A percentile compares a stretch with the other conserved stretches of the same genome.
These are phyloP conservation scores for Daucus carota DNA, from an alignment of 129 eudicot genomes.

Conservation along the genomic window DNA sequence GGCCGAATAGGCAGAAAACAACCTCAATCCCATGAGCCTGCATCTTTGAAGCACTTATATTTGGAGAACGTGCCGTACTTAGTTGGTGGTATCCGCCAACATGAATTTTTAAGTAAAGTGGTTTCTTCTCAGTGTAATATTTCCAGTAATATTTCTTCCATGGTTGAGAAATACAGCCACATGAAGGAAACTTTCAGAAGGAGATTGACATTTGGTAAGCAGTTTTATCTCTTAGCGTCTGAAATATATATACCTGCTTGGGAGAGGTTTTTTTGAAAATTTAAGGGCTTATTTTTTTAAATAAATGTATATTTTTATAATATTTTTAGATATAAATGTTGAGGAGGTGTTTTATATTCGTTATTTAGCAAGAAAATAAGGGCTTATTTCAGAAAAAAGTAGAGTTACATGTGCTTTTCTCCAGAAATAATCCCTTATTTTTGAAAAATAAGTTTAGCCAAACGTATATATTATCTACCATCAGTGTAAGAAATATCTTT, in stretches of 20 bases:
- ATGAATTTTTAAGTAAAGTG: constrained; percentile 27
- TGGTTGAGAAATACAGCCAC: constrained; percentile 83
- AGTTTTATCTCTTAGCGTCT: background rate
- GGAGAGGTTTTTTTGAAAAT: no score
- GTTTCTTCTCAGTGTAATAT: constrained; percentile 24
- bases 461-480: background rate
- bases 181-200: constrained; percentile 72
- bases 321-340: no score
- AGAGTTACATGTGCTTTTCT: no score
- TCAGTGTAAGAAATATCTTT: background rate
- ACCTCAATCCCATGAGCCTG: constrained; percentile 72
- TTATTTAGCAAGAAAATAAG: no score
- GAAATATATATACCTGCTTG: no score
- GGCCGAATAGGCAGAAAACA: constrained; percentile 81
- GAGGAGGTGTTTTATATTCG: no score
- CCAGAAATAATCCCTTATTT: no score
- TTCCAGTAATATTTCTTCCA: constrained; percentile 45
- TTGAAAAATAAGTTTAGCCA: no score
- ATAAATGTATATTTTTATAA: no score
- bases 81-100: constrained; percentile 68
- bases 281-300: no score
- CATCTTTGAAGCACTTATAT: constrained; percentile 70
- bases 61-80: constrained; percentile 76
- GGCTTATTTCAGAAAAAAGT: no score
- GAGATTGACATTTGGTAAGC: constrained; percentile 87